Conservation (phyloP, 2,329 filamentous ascomycete species). For the Botrytis deweyae region DNA sequence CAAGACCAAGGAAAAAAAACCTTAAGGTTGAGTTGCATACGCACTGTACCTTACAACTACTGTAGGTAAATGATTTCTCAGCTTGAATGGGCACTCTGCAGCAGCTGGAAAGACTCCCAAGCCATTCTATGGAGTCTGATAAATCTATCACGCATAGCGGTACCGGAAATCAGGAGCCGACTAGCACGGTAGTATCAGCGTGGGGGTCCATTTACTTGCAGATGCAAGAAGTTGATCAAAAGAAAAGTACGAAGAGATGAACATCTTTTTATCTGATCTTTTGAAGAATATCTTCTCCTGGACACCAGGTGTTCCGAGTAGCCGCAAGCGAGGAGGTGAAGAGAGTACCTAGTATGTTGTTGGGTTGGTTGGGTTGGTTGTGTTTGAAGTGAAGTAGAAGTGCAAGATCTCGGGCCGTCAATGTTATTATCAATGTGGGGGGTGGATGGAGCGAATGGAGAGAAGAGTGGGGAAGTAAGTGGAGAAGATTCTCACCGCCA, state of each 20-base stretch:
- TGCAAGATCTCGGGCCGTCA: neutral
- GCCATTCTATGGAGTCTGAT: neutral
- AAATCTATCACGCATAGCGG: neutral
- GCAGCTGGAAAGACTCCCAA: neutral
- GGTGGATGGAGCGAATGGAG: neutral
- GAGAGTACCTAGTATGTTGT: neutral
- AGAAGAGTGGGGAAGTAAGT: neutral
- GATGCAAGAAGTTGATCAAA: neutral
- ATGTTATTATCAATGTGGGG: neutral
- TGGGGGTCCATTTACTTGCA: neutral
- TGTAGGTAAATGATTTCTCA: neutral
- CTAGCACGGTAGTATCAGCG: neutral
- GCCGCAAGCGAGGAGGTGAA: neutral
- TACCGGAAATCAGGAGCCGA: neutral
- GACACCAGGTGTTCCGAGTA: neutral
- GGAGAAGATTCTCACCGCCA: neutral
- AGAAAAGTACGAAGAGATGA: neutral
- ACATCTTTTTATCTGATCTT: neutral
- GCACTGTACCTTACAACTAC: neutral
- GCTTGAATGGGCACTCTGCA: constrained; percentile 1
- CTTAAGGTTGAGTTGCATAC: neutral
- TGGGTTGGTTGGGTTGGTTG: neutral
- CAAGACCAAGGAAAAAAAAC: constrained; percentile 2
- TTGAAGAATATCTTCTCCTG: neutral
- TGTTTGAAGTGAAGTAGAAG: neutral